Percentiles rank a stretch among this genome's conserved stretches.
These are phyloP conservation scores for Sphaerulina populicola DNA, from an alignment of 2,329 filamentous ascomycete genomes.

Conservation along the genomic window DNA sequence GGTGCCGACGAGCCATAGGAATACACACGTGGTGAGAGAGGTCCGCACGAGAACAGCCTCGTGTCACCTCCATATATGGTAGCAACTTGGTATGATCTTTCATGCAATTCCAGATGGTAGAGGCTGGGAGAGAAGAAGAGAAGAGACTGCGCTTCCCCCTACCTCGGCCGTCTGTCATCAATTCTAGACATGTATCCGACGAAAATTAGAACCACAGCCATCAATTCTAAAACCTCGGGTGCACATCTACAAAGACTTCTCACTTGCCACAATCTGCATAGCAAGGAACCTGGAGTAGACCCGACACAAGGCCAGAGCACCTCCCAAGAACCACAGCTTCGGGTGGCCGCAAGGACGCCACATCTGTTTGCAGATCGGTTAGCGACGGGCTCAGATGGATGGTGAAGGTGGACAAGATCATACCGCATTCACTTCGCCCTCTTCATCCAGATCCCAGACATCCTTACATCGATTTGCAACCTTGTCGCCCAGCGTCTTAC, in stretches of 20 bases:
- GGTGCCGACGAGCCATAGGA: no score
- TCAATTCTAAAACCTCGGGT: no score
- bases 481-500: conserved; percentile 54
- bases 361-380: conserved; percentile 25
- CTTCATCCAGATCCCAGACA: conserved; percentile 36
- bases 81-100: no score
- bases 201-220: no score
- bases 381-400: background rate
- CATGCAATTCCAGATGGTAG: no score
- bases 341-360: conserved; percentile 36
- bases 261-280: conserved; percentile 36
- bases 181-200: no score
- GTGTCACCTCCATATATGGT: no score
- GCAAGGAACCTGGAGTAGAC: conserved; percentile 35
- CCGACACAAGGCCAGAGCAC: conserved; percentile 33
- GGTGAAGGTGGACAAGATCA: background rate
- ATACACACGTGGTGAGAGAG: no score
- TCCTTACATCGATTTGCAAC: conserved; percentile 52
- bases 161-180: no score
- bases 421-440: conserved; percentile 32
- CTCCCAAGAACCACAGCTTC: conserved; percentile 37
- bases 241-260: conserved; percentile 27
- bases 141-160: no score
- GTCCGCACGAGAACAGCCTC: no score
- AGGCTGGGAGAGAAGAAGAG: no score